These are phyloP conservation scores for Trichoderma asperellum DNA, from an alignment of 2,329 filamentous ascomycete species.

Conservation along the genomic window DNA sequence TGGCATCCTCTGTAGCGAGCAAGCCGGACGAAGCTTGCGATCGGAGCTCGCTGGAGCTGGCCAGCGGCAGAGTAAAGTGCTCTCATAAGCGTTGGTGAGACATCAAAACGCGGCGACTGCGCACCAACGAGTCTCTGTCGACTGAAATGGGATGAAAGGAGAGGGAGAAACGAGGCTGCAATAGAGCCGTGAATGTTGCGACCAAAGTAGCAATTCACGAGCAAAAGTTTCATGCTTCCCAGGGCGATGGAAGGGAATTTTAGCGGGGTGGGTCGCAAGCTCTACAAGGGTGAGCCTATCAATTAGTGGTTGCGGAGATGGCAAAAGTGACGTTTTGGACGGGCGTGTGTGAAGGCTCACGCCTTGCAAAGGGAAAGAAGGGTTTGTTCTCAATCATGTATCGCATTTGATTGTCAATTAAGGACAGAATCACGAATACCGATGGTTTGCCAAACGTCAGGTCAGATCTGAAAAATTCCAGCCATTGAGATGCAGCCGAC, in stretches of 20 bases:
- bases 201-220: background rate
- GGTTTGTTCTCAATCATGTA: background rate
- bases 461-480: background rate
- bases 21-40: conserved; percentile 55
- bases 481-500: background rate
- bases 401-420: background rate
- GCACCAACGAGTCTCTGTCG: conserved; percentile 18
- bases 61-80: conserved; percentile 42
- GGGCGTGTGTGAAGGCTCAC: too few relatives aligned
- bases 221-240: conserved; percentile 2
- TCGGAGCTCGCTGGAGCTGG: conserved; percentile 47
- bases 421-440: background rate
- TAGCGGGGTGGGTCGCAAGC: conserved; percentile 25
- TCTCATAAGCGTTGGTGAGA: conserved; percentile 34
- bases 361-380: background rate
- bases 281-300: conserved; percentile 23
- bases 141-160: background rate
- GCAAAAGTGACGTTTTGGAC: conserved; percentile 9
- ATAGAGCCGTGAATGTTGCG: background rate
- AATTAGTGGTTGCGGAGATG: conserved; percentile 11
- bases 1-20: conserved; percentile 50
- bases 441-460: background rate
- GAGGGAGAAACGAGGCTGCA: background rate
- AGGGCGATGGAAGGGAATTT: conserved; percentile 16
- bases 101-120: conserved; percentile 36